A percentile compares a stretch with the other conserved stretches of the same genome.
phyloP scores from a whole-genome alignment of 495 filamentous ascomycete genomes.

The Penicillium odoratum region DNA sequence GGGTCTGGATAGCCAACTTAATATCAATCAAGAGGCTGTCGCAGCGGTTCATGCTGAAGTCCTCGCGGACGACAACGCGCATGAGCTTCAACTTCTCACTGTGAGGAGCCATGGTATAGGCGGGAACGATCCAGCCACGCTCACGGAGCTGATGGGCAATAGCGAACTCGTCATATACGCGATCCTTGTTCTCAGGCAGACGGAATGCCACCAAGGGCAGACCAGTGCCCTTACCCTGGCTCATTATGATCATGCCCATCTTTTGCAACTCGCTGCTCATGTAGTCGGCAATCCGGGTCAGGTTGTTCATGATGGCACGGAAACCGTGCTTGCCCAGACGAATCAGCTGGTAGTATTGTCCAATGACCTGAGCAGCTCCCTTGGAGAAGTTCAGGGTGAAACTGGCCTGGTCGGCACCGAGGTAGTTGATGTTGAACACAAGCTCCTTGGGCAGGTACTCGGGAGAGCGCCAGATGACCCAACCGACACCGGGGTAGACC shows the following conservation, averaged over 20 bases:
- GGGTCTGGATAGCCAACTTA: constrained; percentile 63
- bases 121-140: constrained; percentile 86
- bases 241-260: constrained; percentile 83
- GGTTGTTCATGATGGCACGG: constrained; percentile 80
- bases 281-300: constrained; percentile 82
- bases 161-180: constrained; percentile 79
- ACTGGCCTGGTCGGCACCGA: constrained; percentile 90
- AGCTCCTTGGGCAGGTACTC: constrained; percentile 85
- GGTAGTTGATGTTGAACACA: constrained; percentile 97
- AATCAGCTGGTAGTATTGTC: constrained; percentile 95
- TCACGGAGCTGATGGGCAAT: constrained; percentile 79
- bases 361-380: constrained; percentile 87
- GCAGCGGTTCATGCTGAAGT: constrained; percentile 76
- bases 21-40: constrained; percentile 73
- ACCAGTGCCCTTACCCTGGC: constrained; percentile 68
- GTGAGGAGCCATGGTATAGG: constrained; percentile 92
- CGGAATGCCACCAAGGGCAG: constrained; percentile 87
- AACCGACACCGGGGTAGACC: constrained; percentile 89
- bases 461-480: constrained; percentile 84
- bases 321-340: constrained; percentile 88
- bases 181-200: constrained; percentile 55
- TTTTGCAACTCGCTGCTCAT: constrained; percentile 65
- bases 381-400: constrained; percentile 98
- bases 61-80: constrained; percentile 85
- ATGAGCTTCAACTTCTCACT: constrained; percentile 78